Evolutionary conservation across 352 stramenopile genomes (phyloP).

Genomic region (Vaucheria bursata): DNA sequence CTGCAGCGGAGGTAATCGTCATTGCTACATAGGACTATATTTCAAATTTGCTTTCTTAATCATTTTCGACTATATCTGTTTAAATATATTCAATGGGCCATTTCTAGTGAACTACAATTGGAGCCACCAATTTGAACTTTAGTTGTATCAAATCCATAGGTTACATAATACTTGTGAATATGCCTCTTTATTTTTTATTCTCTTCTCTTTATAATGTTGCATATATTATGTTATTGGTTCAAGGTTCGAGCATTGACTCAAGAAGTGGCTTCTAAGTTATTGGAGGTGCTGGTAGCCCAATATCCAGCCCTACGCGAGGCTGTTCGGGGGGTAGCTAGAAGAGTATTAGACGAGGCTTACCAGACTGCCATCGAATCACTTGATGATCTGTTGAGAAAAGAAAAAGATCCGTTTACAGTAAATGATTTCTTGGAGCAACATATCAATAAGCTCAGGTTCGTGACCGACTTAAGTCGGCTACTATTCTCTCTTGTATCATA

Average conservation of each 20-base stretch:
- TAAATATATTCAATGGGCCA: no score
- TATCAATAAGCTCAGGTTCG: conserved; percentile 49
- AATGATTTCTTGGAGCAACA: conserved; percentile 53
- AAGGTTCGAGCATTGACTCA: conserved; percentile 46
- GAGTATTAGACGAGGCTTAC: conserved; percentile 35
- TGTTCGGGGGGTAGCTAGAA: conserved; percentile 27
- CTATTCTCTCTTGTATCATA: no score
- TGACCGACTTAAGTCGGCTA: no score
- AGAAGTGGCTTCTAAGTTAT: conserved; percentile 43
- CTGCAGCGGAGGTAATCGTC: conserved; percentile 22
- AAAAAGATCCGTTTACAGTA: conserved; percentile 52
- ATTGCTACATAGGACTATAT: neutral
- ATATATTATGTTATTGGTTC: neutral
- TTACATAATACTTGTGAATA: no score
- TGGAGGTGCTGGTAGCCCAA: conserved; percentile 43
- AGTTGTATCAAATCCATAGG: no score
- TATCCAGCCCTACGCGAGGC: conserved; percentile 46
- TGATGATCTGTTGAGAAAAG: conserved; percentile 43
- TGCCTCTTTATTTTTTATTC: neutral
- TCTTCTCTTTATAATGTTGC: neutral
- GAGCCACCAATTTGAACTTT: no score
- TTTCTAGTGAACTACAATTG: no score
- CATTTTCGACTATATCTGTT: no score
- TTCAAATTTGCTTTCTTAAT: neutral
- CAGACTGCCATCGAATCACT: conserved; percentile 28